These are phyloP conservation scores for Prunus fruticosa DNA, from an alignment of 306 rosid species.

Conservation along the genomic window DNA sequence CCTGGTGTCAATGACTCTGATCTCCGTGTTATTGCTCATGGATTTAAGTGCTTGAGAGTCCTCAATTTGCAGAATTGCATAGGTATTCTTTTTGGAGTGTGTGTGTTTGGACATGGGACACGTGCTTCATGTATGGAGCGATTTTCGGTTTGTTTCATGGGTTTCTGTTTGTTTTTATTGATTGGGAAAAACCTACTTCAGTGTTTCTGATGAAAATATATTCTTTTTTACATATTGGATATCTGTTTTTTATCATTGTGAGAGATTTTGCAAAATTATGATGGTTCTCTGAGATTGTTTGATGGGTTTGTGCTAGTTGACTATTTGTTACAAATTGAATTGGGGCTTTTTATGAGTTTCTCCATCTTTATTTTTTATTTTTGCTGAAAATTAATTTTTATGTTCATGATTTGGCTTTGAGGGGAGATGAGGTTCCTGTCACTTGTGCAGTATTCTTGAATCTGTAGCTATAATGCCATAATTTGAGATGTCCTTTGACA, in stretches of 20 bases:
- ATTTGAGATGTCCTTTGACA: neutral
- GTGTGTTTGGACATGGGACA: neutral
- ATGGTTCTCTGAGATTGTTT: neutral
- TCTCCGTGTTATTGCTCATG: conserved; percentile 66
- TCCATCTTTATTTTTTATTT: neutral
- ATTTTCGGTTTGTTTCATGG: neutral
- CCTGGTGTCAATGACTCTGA: conserved; percentile 92
- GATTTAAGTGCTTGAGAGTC: conserved; percentile 61
- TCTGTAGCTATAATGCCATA: neutral
- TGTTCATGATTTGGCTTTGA: neutral
- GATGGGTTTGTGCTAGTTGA: neutral
- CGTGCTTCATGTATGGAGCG: neutral
- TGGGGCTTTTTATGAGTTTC: neutral
- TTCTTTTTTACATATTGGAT: neutral
- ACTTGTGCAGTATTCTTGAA: neutral
- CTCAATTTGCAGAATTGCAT: conserved; percentile 76
- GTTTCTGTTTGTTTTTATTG: neutral
- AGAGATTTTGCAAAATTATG: no score
- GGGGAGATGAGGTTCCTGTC: neutral
- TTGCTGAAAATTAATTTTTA: neutral
- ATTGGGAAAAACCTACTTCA: neutral
- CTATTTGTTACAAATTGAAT: neutral
- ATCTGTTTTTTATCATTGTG: neutral
- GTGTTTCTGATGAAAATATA: neutral
- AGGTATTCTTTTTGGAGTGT: conserved; percentile 33